Conservation (phyloP, 78 protist species). For the Guillardia theta region DNA sequence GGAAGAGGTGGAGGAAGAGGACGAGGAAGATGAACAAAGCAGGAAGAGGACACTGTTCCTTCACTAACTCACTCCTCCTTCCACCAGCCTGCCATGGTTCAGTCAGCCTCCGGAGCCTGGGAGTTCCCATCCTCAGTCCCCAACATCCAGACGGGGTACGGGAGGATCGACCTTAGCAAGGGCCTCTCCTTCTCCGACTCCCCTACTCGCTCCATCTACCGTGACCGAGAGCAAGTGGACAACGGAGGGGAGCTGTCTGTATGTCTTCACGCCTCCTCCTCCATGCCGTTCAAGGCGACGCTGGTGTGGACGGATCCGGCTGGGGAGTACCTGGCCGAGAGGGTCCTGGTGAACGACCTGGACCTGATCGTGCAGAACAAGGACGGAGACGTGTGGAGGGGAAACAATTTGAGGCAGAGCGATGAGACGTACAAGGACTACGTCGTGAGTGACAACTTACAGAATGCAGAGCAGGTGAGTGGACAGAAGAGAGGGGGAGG, state of each 20-base stretch:
- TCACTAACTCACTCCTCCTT: too few species aligned
- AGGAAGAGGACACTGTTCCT: too few species aligned
- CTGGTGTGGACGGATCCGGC: slow-evolving; percentile 82
- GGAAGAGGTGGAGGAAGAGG: background rate
- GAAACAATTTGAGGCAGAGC: background rate
- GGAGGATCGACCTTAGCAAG: background rate
- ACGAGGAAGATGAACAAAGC: background rate
- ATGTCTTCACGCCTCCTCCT: background rate
- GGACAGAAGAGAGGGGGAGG: too few species aligned
- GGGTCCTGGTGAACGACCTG: slow-evolving; percentile 71
- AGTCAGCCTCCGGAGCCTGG: too few species aligned
- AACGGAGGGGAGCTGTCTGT: too few species aligned
- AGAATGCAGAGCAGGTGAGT: too few species aligned
- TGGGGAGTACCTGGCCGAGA: slow-evolving; percentile 10
- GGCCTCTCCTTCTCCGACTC: background rate
- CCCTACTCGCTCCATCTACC: background rate
- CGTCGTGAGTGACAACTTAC: too few species aligned
- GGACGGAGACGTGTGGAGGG: background rate
- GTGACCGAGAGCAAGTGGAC: background rate
- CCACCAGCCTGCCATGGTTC: too few species aligned
- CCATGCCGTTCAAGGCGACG: slow-evolving; percentile 54
- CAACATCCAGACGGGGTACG: slow-evolving; percentile 16
- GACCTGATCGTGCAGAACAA: slow-evolving; percentile 43
- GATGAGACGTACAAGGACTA: too few species aligned
- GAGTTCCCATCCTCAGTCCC: too few species aligned